Percentiles rank a stretch among this genome's conserved stretches.
Conservation (phyloP, 768 basidiomycete genomes). For the Suillus americanus region DNA sequence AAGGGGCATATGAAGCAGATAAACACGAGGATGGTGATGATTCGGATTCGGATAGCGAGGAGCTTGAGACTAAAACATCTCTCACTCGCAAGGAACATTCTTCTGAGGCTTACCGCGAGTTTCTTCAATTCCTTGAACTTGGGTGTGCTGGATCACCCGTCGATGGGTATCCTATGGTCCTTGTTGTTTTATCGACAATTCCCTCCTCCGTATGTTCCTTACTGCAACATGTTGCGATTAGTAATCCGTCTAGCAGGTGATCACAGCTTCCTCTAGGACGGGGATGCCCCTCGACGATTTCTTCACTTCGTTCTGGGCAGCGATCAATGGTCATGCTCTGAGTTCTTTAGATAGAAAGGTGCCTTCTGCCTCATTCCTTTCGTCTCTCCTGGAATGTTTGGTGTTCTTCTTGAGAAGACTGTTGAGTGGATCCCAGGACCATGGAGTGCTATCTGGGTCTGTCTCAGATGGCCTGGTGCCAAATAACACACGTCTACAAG, state of each 20-base stretch:
- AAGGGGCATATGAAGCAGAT: conserved; percentile 21
- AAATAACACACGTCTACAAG: conserved; percentile 5
- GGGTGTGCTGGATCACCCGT: conserved; percentile 80
- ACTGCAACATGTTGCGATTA: neutral
- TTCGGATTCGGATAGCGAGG: conserved; percentile 26
- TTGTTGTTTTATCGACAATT: conserved; percentile 81
- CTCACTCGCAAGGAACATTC: conserved; percentile 9
- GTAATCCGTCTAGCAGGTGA: conserved; percentile 7
- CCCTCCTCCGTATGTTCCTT: conserved; percentile 54
- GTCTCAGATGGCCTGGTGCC: conserved; percentile 5
- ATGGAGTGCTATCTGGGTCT: conserved; percentile 6
- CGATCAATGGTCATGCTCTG: conserved; percentile 66
- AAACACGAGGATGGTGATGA: conserved; percentile 33
- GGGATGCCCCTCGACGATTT: conserved; percentile 42
- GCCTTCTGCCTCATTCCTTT: conserved; percentile 64
- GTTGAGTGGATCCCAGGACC: conserved; percentile 20
- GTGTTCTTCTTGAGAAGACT: conserved; percentile 54
- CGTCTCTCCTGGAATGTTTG: conserved; percentile 68
- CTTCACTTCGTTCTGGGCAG: conserved; percentile 82
- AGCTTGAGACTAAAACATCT: neutral
- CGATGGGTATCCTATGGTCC: conserved; percentile 78
- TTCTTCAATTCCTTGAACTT: conserved; percentile 74
- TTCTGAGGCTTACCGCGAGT: conserved; percentile 62
- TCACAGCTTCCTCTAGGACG: conserved; percentile 21
- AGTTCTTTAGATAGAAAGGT: conserved; percentile 52